A percentile compares a stretch with the other conserved stretches of the same genome.
These are phyloP conservation scores for Elasticomyces elasticus DNA, from an alignment of 495 filamentous ascomycete genomes.

Conservation along the genomic window DNA sequence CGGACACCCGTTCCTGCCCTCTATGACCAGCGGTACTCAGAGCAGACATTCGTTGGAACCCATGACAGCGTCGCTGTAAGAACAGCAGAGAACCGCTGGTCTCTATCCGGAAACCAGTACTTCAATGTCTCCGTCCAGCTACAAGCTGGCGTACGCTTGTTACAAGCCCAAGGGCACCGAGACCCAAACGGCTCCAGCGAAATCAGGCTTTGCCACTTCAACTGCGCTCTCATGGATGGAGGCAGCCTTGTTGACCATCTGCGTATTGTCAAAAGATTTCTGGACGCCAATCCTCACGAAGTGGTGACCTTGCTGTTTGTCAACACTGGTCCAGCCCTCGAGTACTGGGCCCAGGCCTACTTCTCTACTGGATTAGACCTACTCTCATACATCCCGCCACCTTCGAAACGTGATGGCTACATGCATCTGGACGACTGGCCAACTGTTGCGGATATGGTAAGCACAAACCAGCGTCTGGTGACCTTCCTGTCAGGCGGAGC, in stretches of 20 bases:
- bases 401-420: not conserved
- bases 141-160: constrained; percentile 8
- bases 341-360: constrained; percentile 7
- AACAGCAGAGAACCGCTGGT: constrained; percentile 15
- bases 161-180: constrained; percentile 17
- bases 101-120: constrained; percentile 17
- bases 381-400: constrained; percentile 8
- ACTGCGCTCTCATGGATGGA: constrained; percentile 21
- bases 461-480: constrained; percentile 10
- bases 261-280: not conserved
- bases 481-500: constrained; percentile 13
- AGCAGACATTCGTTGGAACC: constrained; percentile 16
- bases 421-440: constrained; percentile 13
- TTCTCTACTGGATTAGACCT: constrained; percentile 5
- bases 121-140: constrained; percentile 15
- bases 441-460: constrained; percentile 12
- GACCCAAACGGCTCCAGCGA: constrained; percentile 1
- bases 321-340: not conserved
- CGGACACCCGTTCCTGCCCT: not conserved
- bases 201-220: constrained; percentile 18
- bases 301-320: constrained; percentile 18
- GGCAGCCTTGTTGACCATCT: constrained; percentile 11
- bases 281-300: constrained; percentile 11
- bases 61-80: constrained; percentile 9
- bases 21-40: constrained; percentile 9